phyloP scores from a whole-genome alignment of 2,329 filamentous ascomycete species.

The Zarea fungicola region DNA sequence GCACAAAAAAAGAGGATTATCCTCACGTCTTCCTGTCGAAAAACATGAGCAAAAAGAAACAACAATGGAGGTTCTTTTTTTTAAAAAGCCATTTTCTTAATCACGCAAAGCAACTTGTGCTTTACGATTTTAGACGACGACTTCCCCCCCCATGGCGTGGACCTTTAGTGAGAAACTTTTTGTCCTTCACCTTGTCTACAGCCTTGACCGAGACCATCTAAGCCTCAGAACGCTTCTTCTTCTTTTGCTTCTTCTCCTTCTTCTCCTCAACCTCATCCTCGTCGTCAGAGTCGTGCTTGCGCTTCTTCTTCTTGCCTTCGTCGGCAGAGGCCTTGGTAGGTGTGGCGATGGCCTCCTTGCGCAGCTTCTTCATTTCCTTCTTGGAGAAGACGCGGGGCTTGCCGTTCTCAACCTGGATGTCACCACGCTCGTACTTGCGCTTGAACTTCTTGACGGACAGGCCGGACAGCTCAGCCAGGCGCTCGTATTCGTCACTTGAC shows the following conservation, averaged over 20 bases:
- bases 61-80: no score
- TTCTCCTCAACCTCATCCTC: constrained; percentile 57
- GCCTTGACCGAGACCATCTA: constrained; percentile 16
- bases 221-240: constrained; percentile 39
- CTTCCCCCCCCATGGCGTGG: no score
- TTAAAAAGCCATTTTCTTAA: no score
- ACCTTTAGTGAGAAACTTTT: no score
- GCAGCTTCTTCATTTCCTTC: constrained; percentile 70
- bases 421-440: constrained; percentile 70
- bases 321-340: constrained; percentile 35
- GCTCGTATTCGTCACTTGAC: constrained; percentile 52
- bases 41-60: constrained; percentile 15
- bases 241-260: constrained; percentile 53
- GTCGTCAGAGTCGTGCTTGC: constrained; percentile 62
- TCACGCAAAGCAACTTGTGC: no score
- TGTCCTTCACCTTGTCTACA: background rate
- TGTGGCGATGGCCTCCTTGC: constrained; percentile 49
- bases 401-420: constrained; percentile 64
- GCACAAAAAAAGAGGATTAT: constrained; percentile 14
- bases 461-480: constrained; percentile 60
- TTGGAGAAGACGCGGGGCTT: constrained; percentile 65
- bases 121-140: no score
- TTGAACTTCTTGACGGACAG: constrained; percentile 72
- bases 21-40: constrained; percentile 2
- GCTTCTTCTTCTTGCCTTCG: constrained; percentile 58